These are phyloP conservation scores for Backusella liffmaniae DNA, from an alignment of 192 early-diverging fungal genomes.

Conservation along the genomic window DNA sequence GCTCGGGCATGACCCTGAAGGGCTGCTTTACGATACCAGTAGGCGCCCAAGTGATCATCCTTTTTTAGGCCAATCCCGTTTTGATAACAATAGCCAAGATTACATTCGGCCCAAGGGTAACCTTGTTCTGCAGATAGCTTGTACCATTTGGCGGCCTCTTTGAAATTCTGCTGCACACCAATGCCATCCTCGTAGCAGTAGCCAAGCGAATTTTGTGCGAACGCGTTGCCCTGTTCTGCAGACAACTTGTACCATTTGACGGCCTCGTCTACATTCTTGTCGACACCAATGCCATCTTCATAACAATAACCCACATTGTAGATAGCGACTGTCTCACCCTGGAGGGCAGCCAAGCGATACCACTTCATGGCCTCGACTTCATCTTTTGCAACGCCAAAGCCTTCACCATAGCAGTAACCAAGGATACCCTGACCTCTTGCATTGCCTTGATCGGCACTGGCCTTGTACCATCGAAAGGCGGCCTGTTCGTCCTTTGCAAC, in stretches of 20 bases:
- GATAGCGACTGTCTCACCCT: conserved; percentile 54
- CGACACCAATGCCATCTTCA: conserved; percentile 58
- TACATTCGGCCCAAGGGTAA: conserved; percentile 84
- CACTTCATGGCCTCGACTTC: conserved; percentile 49
- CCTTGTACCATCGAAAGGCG: conserved; percentile 58
- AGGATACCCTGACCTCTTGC: conserved; percentile 59
- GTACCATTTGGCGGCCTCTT: conserved; percentile 60
- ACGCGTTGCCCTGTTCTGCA: conserved; percentile 53
- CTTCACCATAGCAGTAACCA: conserved; percentile 86
- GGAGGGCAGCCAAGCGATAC: conserved; percentile 46
- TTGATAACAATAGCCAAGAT: conserved; percentile 76
- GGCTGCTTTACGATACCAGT: conserved; percentile 67
- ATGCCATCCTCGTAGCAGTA: conserved; percentile 80
- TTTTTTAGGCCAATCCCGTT: conserved; percentile 66
- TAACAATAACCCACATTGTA: conserved; percentile 60
- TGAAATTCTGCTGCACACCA: conserved; percentile 51
- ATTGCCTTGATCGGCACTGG: conserved; percentile 61
- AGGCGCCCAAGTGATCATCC: conserved; percentile 48
- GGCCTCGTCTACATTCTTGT: conserved; percentile 47
- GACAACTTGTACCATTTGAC: conserved; percentile 57
- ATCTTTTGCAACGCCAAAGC: conserved; percentile 67
- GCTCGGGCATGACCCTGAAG: conserved; percentile 64
- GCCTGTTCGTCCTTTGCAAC: conserved; percentile 42
- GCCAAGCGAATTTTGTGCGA: conserved; percentile 65
- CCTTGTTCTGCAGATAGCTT: conserved; percentile 63